Conservation (phyloP, 2,329 filamentous ascomycete species). For the Nannizziopsis arthrosporioides region DNA sequence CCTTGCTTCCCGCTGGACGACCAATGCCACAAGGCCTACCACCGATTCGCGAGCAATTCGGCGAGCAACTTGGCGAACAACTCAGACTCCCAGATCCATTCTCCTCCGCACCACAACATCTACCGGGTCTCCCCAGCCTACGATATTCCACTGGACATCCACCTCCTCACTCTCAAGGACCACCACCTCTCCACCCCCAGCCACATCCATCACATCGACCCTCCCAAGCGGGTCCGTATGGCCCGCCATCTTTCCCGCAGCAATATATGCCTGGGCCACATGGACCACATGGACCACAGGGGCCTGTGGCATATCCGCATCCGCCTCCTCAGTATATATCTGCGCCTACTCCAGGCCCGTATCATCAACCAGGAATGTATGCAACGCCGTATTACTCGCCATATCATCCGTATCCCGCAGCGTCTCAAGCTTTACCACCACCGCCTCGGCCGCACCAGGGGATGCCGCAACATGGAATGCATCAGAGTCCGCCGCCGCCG, state of each 20-base stretch:
- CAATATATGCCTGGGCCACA: conserved; percentile 9
- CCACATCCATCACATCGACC: conserved; percentile 3
- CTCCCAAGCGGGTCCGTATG: conserved; percentile 6
- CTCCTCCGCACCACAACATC: conserved; percentile 25
- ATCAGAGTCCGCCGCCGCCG: neutral
- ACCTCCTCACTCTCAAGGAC: conserved; percentile 1
- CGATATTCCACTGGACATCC: conserved; percentile 21
- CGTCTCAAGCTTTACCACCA: neutral
- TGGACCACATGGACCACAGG: neutral
- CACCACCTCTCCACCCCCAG: conserved; percentile 1
- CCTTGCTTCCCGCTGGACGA: conserved; percentile 25
- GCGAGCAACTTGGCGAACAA: conserved; percentile 24
- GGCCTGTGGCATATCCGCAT: neutral
- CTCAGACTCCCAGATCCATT: conserved; percentile 30
- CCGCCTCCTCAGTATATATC: neutral
- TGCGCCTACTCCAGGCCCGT: conserved; percentile 3
- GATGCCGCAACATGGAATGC: neutral
- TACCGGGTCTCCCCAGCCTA: conserved; percentile 31
- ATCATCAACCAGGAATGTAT: conserved; percentile 6
- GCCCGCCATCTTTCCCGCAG: neutral
- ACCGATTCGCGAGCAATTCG: conserved; percentile 23
- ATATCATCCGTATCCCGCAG: conserved; percentile 3
- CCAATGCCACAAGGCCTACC: conserved; percentile 17
- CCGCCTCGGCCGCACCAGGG: conserved; percentile 10
- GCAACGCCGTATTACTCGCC: conserved; percentile 9